Conservation (phyloP, 75 land plant species). For the Pinus albicaulis region DNA sequence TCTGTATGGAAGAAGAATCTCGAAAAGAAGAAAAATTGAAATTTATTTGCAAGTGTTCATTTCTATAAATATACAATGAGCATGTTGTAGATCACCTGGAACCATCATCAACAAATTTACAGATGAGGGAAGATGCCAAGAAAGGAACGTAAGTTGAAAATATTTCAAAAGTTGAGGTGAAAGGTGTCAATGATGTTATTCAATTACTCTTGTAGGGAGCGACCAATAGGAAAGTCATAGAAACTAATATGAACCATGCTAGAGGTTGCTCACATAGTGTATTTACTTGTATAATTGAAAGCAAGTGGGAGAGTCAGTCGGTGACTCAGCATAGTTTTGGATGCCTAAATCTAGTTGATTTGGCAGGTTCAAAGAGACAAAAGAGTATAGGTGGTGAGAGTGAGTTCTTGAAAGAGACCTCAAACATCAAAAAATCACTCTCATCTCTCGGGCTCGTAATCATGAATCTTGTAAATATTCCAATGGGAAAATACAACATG, state of each 20-base stretch:
- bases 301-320: constrained; percentile 97
- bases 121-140: constrained; percentile 90
- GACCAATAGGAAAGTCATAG: constrained; percentile 90
- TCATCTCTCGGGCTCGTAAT: constrained; percentile 97
- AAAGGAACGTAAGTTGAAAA: constrained; percentile 98
- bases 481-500: constrained; percentile 87
- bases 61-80: constrained; percentile 96
- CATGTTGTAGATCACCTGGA: constrained; percentile 93
- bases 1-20: constrained; percentile 77
- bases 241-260: constrained; percentile 95
- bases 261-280: constrained; percentile 99
- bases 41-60: constrained; percentile 85
- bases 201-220: constrained; percentile 89
- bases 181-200: constrained; percentile 83
- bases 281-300: constrained; percentile 90
- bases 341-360: constrained; percentile 87
- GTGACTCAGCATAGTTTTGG: constrained; percentile 87
- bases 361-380: constrained; percentile 99
- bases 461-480: constrained; percentile 87
- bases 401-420: constrained; percentile 92
- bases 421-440: constrained; percentile 97
- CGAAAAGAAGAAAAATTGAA: constrained; percentile 70
- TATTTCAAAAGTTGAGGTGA: constrained; percentile 77
- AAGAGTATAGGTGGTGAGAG: constrained; percentile 98
- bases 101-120: constrained; percentile 78